Evolutionary conservation across 257 asterid genomes (phyloP).

Genomic region (Solanum gracilifrons): DNA sequence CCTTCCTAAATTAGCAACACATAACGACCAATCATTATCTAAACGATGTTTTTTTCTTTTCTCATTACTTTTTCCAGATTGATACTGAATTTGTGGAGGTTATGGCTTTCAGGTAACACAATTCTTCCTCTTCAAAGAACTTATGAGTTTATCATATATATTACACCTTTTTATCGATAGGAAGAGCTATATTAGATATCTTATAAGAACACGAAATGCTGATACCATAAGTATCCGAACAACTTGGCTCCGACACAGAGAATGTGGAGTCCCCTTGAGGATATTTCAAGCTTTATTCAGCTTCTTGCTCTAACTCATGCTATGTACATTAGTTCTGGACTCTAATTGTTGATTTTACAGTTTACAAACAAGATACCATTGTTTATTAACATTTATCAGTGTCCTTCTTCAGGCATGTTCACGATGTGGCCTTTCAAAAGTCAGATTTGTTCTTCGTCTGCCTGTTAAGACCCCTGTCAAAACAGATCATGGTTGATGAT

Average conservation of each 20-base stretch:
- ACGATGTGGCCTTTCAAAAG: conserved; percentile 61
- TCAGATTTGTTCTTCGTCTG: conserved; percentile 76
- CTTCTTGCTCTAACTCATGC: too few species aligned
- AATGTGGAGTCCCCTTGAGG: background rate
- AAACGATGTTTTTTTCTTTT: background rate
- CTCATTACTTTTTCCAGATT: conserved; percentile 28
- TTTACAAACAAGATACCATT: background rate
- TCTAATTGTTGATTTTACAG: background rate
- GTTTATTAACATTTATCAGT: background rate
- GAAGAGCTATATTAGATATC: background rate
- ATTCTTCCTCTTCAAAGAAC: too few species aligned
- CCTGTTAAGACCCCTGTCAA: conserved; percentile 51
- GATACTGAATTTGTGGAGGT: conserved; percentile 77
- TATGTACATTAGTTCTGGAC: too few species aligned
- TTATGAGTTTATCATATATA: conserved; percentile 2
- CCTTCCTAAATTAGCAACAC: background rate
- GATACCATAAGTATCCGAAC: background rate
- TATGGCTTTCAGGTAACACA: conserved; percentile 29
- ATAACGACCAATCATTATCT: background rate
- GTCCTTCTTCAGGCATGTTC: conserved; percentile 52
- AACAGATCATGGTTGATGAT: conserved; percentile 55
- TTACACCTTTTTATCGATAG: background rate
- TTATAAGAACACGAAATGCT: background rate
- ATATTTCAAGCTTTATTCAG: background rate
- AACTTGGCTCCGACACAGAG: background rate